phyloP scores from a whole-genome alignment of 2,329 filamentous ascomycete species.

The Aureobasidium sp. region DNA sequence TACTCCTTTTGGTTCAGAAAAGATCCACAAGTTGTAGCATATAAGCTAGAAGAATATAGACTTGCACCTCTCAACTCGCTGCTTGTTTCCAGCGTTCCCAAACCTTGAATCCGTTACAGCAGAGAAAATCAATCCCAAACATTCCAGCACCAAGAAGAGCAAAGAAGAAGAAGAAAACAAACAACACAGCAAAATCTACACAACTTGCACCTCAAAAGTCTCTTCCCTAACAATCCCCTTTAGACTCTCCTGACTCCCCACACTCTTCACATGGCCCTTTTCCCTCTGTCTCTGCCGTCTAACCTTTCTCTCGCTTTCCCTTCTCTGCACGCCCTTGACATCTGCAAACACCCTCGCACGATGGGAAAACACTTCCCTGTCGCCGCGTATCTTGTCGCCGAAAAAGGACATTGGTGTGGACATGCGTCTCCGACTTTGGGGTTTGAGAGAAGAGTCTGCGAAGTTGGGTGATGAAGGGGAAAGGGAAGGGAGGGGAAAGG shows the following conservation, averaged over 20 bases:
- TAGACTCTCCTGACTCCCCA: not conserved
- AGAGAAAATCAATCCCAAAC: too few species aligned
- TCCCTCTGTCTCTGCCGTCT: not conserved
- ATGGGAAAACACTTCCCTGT: not conserved
- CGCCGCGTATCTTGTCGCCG: not conserved
- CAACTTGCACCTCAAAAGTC: conserved; percentile 1
- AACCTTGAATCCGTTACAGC: too few species aligned
- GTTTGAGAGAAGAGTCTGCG: not conserved
- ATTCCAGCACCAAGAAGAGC: too few species aligned
- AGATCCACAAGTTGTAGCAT: too few species aligned
- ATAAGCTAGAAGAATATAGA: too few species aligned
- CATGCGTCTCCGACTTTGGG: not conserved
- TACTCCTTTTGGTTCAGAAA: too few species aligned
- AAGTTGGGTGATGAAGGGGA: not conserved
- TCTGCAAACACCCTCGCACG: conserved; percentile 1
- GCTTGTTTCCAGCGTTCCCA: too few species aligned
- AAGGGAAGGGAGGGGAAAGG: not conserved
- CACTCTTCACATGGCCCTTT: not conserved
- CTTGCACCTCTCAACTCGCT: too few species aligned
- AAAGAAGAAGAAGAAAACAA: not conserved
- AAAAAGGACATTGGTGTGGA: conserved; percentile 1
- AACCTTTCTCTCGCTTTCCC: not conserved
- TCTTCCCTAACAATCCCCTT: conserved; percentile 1
- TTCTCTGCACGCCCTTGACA: not conserved
- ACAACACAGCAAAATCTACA: not conserved